Percentiles rank a stretch among this genome's conserved stretches.
Evolutionary conservation across 1,284 basidiomycete genomes (phyloP).

Genomic region (Austroboletus niveus): DNA sequence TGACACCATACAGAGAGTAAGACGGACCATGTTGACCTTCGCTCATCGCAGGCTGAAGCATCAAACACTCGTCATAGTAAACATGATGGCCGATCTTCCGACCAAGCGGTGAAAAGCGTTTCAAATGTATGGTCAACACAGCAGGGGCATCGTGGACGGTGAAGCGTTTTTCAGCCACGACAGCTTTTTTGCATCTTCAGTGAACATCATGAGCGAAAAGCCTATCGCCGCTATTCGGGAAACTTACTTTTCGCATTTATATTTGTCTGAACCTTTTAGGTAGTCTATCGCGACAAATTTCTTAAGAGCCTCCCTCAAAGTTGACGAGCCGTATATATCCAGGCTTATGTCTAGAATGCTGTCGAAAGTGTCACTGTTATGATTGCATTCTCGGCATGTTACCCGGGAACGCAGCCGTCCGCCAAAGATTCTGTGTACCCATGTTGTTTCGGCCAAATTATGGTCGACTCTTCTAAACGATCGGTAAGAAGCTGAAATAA

Average conservation of each 20-base stretch:
- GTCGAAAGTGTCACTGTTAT: conserved; percentile 97
- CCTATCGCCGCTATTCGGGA: neutral
- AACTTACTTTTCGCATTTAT: conserved; percentile 94
- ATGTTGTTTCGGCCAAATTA: conserved; percentile 84
- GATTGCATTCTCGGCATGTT: conserved; percentile 78
- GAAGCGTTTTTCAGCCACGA: conserved; percentile 86
- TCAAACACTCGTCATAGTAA: conserved; percentile 77
- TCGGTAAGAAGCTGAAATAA: conserved; percentile 9
- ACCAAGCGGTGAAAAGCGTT: conserved; percentile 91
- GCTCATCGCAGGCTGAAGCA: conserved; percentile 83
- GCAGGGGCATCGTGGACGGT: conserved; percentile 85
- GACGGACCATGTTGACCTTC: conserved; percentile 69
- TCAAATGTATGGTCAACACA: conserved; percentile 95
- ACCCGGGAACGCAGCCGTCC: conserved; percentile 92
- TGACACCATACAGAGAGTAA: conserved; percentile 92
- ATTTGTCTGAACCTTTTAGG: conserved; percentile 91
- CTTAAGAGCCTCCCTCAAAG: conserved; percentile 74
- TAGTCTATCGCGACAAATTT: conserved; percentile 84
- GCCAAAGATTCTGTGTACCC: conserved; percentile 94
- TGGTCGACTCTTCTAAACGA: conserved; percentile 70
- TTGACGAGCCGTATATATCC: conserved; percentile 71
- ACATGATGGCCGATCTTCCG: conserved; percentile 81
- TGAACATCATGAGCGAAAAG: conserved; percentile 4
- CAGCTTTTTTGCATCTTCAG: conserved; percentile 82
- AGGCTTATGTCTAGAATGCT: conserved; percentile 91